These are phyloP conservation scores for Sporothrix euskadiensis DNA, from an alignment of 2,329 filamentous ascomycete genomes.

Conservation along the genomic window DNA sequence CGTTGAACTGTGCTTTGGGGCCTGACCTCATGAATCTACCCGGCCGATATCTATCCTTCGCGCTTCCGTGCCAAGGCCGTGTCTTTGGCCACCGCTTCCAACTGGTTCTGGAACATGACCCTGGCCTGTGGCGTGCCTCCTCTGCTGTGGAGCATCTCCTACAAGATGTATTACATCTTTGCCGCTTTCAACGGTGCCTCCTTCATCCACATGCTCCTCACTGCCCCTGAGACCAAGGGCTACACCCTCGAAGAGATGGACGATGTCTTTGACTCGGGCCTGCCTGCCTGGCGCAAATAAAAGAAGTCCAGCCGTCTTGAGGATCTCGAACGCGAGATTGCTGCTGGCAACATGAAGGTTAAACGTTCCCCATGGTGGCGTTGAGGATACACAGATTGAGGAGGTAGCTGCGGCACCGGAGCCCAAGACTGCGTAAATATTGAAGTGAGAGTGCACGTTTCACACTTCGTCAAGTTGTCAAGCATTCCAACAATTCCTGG, in stretches of 20 bases:
- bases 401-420: background rate
- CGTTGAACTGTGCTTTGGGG: slow-evolving; percentile 55
- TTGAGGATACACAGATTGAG: background rate
- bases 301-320: slow-evolving; percentile 50
- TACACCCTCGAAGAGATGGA: slow-evolving; percentile 78
- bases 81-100: slow-evolving; percentile 45
- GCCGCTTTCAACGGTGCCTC: slow-evolving; percentile 69
- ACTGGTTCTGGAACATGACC: slow-evolving; percentile 53
- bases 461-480: background rate
- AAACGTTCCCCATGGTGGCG: background rate
- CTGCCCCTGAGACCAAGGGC: slow-evolving; percentile 66
- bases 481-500: background rate
- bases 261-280: slow-evolving; percentile 64
- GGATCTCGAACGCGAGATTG: slow-evolving; percentile 50
- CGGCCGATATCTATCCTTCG: slow-evolving; percentile 49
- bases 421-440: background rate
- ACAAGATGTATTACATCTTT: slow-evolving; percentile 66
- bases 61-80: slow-evolving; percentile 49
- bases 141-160: slow-evolving; percentile 53
- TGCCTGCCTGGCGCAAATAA: slow-evolving; percentile 58
- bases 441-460: too few relatives aligned
- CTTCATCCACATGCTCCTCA: slow-evolving; percentile 67
- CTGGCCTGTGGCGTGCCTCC: slow-evolving; percentile 56
- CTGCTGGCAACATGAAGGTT: slow-evolving; percentile 48
- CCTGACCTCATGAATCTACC: slow-evolving; percentile 53